A percentile compares a stretch with the other conserved stretches of the same genome.
Conservation (phyloP, 2,329 filamentous ascomycete genomes). For the Colletotrichum limetticola region DNA sequence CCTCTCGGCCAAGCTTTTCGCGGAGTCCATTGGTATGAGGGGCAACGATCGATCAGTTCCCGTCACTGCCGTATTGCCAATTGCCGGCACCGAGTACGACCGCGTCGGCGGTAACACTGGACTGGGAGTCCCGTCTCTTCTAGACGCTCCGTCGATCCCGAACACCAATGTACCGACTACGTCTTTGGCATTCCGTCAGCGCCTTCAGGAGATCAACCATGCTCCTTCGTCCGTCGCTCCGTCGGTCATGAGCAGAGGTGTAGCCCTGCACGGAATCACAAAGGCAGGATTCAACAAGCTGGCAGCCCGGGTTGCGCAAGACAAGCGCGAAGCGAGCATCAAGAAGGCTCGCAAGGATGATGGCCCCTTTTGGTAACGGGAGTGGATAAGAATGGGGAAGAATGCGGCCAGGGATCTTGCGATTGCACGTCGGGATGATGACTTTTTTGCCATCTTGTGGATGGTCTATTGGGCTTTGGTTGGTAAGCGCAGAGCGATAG, state of each 20-base stretch:
- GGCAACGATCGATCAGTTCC: neutral
- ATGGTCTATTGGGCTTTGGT: neutral
- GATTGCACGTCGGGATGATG: neutral
- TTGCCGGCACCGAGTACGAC: neutral
- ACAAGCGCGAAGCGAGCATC: neutral
- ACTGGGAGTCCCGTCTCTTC: neutral
- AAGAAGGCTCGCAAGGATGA: neutral
- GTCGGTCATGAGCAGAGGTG: neutral
- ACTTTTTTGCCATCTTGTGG: neutral
- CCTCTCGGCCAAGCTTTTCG: neutral
- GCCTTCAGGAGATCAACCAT: neutral
- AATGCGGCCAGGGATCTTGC: neutral
- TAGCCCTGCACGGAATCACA: conserved; percentile 5
- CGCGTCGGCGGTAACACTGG: neutral
- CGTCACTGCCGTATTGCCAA: neutral
- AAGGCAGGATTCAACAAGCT: conserved; percentile 26
- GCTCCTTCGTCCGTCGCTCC: neutral
- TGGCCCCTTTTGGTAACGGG: conserved; percentile 18
- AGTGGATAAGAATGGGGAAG: neutral
- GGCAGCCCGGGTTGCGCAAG: neutral
- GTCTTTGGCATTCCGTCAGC: neutral
- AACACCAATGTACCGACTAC: neutral
- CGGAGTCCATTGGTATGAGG: neutral
- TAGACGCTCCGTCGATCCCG: neutral
- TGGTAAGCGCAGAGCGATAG: neutral